Conservation (phyloP, 2,329 filamentous ascomycete genomes). For the Hypoxylon sp. region DNA sequence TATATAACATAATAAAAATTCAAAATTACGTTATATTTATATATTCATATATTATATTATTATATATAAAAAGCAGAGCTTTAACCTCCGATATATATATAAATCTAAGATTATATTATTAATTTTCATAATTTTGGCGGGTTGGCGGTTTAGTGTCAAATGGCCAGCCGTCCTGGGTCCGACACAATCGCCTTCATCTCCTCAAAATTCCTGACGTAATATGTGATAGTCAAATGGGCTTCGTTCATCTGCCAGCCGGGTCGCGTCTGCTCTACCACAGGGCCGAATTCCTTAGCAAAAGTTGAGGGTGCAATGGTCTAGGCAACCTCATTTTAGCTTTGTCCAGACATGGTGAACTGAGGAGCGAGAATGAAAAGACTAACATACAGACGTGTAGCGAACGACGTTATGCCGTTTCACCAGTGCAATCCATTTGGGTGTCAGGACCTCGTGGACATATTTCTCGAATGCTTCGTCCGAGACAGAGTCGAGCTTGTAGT, state of each 20-base stretch:
- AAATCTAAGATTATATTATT: too few species aligned
- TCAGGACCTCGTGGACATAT: conserved; percentile 8
- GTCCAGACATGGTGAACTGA: background rate
- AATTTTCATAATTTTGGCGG: too few species aligned
- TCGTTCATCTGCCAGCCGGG: conserved; percentile 20
- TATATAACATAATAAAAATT: too few species aligned
- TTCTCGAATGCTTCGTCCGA: conserved; percentile 21
- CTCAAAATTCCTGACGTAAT: conserved; percentile 16
- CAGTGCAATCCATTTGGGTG: conserved; percentile 13
- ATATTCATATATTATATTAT: too few species aligned
- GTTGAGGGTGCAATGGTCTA: conserved; percentile 1
- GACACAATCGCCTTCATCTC: conserved; percentile 6
- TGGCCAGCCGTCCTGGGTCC: too few species aligned
- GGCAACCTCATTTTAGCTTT: background rate
- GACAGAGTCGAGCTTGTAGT: conserved; percentile 10
- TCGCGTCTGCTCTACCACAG: conserved; percentile 5
- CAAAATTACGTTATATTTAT: too few species aligned
- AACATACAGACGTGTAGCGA: conserved; percentile 6
- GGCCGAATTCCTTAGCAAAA: conserved; percentile 3
- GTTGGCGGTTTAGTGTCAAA: too few species aligned
- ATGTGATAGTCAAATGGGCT: conserved; percentile 14
- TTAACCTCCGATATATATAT: too few species aligned
- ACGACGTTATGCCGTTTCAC: background rate
- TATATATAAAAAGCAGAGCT: too few species aligned
- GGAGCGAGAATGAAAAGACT: background rate